Conservation (phyloP, 345 rosid genomes). For the Eucalyptus decipiens region DNA sequence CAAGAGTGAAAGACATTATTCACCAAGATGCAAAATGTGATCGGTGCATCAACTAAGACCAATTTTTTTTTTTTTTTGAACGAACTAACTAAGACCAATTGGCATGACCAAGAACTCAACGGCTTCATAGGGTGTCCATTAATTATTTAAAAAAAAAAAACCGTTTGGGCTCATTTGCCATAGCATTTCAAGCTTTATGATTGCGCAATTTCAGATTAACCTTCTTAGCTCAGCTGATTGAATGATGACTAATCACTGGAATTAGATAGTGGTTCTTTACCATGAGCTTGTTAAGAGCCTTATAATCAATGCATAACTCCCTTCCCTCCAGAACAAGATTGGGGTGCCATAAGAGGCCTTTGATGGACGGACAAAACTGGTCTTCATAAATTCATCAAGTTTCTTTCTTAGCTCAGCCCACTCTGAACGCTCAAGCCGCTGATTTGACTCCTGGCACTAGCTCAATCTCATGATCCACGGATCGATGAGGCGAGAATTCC, state of each 20-base stretch:
- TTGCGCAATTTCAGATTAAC: neutral
- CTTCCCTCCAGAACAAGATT: neutral
- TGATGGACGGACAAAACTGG: neutral
- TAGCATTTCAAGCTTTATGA: neutral
- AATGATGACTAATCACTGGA: neutral
- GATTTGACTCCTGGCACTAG: neutral
- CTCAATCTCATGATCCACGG: neutral
- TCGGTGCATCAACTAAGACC: neutral
- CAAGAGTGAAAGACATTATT: neutral
- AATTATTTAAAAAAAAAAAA: too few relatives aligned
- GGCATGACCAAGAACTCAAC: neutral
- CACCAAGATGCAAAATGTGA: neutral
- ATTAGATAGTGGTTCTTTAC: neutral
- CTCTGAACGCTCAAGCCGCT: neutral
- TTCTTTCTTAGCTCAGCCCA: neutral
- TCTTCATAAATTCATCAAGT: neutral
- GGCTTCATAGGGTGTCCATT: neutral
- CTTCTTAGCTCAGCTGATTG: neutral
- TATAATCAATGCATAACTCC: neutral
- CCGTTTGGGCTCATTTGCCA: neutral
- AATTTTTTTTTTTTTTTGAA: too few relatives aligned
- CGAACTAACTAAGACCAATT: too few relatives aligned
- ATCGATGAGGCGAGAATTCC: neutral
- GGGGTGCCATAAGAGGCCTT: neutral
- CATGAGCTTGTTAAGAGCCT: neutral